Percentiles rank a stretch among this genome's conserved stretches.
phyloP scores from a whole-genome alignment of 345 rosid species.

The Sisymbrium irio region DNA sequence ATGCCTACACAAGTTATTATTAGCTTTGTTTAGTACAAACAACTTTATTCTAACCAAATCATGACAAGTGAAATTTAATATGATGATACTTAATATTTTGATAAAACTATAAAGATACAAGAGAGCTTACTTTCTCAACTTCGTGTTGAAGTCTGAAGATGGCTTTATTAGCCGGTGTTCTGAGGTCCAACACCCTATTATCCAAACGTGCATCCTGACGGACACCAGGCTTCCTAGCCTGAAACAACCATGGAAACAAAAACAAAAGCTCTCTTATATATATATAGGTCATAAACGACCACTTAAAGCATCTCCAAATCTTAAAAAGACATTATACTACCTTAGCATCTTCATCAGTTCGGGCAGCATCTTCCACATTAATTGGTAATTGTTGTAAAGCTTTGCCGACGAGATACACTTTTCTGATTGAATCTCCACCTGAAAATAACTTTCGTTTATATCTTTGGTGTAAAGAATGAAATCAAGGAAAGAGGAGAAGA shows the following conservation, averaged over 20 bases:
- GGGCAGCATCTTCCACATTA: neutral
- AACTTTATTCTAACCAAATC: too few species aligned
- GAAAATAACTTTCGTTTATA: neutral
- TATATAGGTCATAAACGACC: neutral
- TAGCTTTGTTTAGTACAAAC: too few species aligned
- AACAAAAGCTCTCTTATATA: neutral
- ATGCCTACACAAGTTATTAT: neutral
- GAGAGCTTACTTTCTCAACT: neutral
- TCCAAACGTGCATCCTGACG: neutral
- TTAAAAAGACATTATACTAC: neutral
- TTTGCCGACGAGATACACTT: neutral
- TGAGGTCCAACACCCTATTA: neutral
- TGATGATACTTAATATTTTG: too few species aligned
- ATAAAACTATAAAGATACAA: too few species aligned
- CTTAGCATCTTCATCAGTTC: neutral
- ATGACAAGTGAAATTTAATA: too few species aligned
- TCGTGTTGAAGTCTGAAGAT: neutral
- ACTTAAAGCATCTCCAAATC: neutral
- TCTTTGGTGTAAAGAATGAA: neutral
- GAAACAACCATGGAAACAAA: neutral
- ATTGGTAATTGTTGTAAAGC: neutral
- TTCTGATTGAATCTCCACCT: neutral
- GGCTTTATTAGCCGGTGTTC: neutral
- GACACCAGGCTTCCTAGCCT: neutral
- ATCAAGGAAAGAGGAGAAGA: neutral